Base-by-base conservation (phyloP, 371 early-diverging fungal species). In the Conidiobolus incongruus region DNA sequence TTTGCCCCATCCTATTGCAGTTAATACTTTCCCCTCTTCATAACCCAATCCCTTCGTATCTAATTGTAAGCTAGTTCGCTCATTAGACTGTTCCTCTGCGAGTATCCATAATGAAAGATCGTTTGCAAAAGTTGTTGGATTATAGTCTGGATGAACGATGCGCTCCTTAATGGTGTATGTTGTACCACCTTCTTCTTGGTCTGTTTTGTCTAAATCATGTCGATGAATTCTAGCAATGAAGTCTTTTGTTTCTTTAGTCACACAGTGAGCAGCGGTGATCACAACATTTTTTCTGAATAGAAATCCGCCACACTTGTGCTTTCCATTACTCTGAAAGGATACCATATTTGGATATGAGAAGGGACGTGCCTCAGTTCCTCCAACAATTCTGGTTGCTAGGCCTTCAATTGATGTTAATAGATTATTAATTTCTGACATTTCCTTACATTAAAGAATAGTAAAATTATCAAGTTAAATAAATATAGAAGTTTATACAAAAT, bases 151-250 rank as follows among this genome's bases (percentile, higher is more conserved):
- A 41, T 41, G 41, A 5, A 13, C 4, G 10, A 29, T 31, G 30
- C 24, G 20, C 20, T 41, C 31, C 12, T 11, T 30, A 19, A 30
- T 15, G 7, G 23, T 24, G 41, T 30, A 41, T 4, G 16, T 11
- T 10, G n/a, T 24, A 8, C 41, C 41, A 6, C 16, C 4, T 30
- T 41, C 41, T 13, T 24, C 30, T 8, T 24, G 5, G 20, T 24
- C 30, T 4, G 41, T 30, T 24, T 29, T 29, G 2, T 6, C 15
- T 10, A 41, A 41, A 15, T 41, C 30, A 19, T 41, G 41, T 7
- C 41, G 41, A 41, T 41, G 41, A 20, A 41, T n/a, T n/a, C n/a
- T n/a, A n/a, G n/a, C 38, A 11, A 6, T 16, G 17, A 20, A 21
- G 6, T 20, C 8, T 10, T 20, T 21, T 8, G 7, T 2, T 10